phyloP scores from a whole-genome alignment of 768 basidiomycete species.

The Clitopilus passeckerianus region DNA sequence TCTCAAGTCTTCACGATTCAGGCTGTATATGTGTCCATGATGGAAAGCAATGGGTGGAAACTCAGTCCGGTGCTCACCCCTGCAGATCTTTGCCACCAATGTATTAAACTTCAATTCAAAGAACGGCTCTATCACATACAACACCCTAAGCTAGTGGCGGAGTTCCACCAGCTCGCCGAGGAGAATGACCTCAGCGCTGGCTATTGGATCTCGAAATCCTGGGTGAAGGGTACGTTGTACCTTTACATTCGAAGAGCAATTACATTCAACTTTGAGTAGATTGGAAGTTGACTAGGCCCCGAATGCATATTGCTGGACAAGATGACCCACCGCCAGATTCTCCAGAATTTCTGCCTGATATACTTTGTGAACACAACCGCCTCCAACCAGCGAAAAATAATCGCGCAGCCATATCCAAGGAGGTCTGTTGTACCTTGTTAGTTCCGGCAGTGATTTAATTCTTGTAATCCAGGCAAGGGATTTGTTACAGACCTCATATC shows the following conservation, averaged over 20 bases:
- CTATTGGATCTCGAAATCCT: constrained; percentile 75
- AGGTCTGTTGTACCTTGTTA: constrained; percentile 32
- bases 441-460: constrained; percentile 1
- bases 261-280: constrained; percentile 33
- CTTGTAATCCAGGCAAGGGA: constrained; percentile 41
- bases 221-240: constrained; percentile 60
- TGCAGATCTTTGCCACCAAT: constrained; percentile 54
- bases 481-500: constrained; percentile 55
- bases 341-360: constrained; percentile 49
- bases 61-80: constrained; percentile 45
- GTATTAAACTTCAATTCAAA: constrained; percentile 55
- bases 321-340: constrained; percentile 68
- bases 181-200: constrained; percentile 35
- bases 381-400: constrained; percentile 50
- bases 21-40: constrained; percentile 36
- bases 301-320: constrained; percentile 60
- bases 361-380: constrained; percentile 67
- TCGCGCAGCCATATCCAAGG: constrained; percentile 57
- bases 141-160: constrained; percentile 56
- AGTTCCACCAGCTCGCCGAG: constrained; percentile 51
- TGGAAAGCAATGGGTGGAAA: constrained; percentile 34
- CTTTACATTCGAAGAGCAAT: not conserved
- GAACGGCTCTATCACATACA: constrained; percentile 67
- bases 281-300: constrained; percentile 69
- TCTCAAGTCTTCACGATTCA: constrained; percentile 21